These are phyloP conservation scores for Rhodotorula sp. DNA, from an alignment of 1,284 basidiomycete genomes.

Conservation along the genomic window DNA sequence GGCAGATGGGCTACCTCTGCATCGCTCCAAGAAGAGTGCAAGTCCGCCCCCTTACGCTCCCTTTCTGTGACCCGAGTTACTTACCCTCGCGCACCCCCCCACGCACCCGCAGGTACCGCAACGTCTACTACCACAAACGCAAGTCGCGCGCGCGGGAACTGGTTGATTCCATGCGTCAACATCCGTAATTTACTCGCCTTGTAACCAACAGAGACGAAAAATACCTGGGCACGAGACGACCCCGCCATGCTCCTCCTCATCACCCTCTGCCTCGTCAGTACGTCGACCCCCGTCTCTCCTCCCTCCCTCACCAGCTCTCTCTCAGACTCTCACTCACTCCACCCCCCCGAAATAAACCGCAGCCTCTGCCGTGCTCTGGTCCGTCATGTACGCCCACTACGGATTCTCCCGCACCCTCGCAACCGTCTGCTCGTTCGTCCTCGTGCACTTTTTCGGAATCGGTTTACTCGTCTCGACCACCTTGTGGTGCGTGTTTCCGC, in stretches of 20 bases:
- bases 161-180: too few species aligned
- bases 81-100: background rate
- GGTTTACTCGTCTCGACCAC: conserved; percentile 71
- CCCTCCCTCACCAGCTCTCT: too few species aligned
- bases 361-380: conserved; percentile 80
- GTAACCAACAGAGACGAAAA: conserved; percentile 76
- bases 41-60: conserved; percentile 48
- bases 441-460: conserved; percentile 77
- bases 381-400: conserved; percentile 71
- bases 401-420: conserved; percentile 61
- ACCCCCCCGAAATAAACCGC: too few species aligned
- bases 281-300: background rate
- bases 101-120: conserved; percentile 61
- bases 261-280: conserved; percentile 69
- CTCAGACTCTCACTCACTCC: too few species aligned
- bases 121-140: conserved; percentile 91
- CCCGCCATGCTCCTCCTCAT: conserved; percentile 87
- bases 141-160: conserved; percentile 38
- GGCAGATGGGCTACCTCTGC: conserved; percentile 88
- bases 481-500: conserved; percentile 63
- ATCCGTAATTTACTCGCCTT: too few species aligned
- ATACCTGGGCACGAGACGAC: conserved; percentile 93
- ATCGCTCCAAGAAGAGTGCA: conserved; percentile 86
- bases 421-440: conserved; percentile 69
- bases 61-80: background rate